These are phyloP conservation scores for Aspergillus costaricaensis DNA, from an alignment of 2,329 filamentous ascomycete species.

Conservation along the genomic window DNA sequence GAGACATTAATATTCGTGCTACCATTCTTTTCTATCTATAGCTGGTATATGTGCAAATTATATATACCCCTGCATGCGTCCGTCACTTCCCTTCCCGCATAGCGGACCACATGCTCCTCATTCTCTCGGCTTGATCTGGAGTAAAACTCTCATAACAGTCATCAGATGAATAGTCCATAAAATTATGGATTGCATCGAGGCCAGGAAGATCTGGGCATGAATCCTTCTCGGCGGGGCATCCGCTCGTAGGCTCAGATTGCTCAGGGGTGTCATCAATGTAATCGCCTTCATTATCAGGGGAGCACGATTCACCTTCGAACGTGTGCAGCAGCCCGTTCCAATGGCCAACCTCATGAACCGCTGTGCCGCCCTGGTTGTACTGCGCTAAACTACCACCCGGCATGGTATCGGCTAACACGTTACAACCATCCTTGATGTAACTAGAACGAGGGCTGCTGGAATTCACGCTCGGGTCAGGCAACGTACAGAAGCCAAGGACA, in stretches of 20 bases:
- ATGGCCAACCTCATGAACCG: constrained; percentile 51
- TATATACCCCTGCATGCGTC: not conserved
- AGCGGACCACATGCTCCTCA: constrained; percentile 55
- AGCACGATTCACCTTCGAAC: constrained; percentile 45
- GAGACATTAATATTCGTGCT: no score
- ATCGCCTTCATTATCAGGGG: constrained; percentile 39
- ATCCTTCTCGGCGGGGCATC: constrained; percentile 55
- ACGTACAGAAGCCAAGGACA: constrained; percentile 58
- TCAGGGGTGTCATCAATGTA: constrained; percentile 49
- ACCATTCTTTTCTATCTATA: not conserved
- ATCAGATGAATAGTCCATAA: constrained; percentile 62
- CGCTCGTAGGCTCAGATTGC: constrained; percentile 59
- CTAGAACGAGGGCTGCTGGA: constrained; percentile 35
- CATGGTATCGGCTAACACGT: constrained; percentile 59
- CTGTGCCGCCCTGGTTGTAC: constrained; percentile 52
- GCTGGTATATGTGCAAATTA: constrained; percentile 7
- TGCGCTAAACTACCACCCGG: constrained; percentile 51
- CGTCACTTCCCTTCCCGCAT: constrained; percentile 40
- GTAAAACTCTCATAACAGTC: constrained; percentile 58
- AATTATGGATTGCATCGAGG: constrained; percentile 58
- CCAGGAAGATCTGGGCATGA: constrained; percentile 51
- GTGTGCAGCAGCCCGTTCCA: constrained; percentile 51
- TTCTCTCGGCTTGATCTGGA: constrained; percentile 51
- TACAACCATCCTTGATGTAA: constrained; percentile 59
- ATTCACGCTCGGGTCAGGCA: constrained; percentile 47